Percentiles rank a stretch among this genome's conserved stretches.
phyloP scores from a whole-genome alignment of 148 eudicot species.

The Chenopodium album region DNA sequence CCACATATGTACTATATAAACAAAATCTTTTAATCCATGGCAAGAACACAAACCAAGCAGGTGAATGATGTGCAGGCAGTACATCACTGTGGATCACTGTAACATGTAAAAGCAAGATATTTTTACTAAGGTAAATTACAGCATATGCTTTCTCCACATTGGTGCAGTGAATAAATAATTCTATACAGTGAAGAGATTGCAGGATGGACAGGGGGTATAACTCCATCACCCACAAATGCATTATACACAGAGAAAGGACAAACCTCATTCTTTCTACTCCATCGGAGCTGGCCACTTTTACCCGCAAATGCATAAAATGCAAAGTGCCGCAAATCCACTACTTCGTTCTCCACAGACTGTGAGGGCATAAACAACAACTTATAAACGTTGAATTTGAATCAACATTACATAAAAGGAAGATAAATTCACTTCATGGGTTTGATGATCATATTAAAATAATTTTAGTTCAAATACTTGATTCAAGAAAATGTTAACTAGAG shows the following conservation, averaged over 20 bases:
- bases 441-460: background rate
- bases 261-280: conserved; percentile 93
- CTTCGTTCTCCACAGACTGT: conserved; percentile 64
- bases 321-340: conserved; percentile 91
- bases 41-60: background rate
- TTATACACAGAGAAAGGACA: background rate
- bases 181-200: too few relatives aligned
- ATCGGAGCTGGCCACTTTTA: conserved; percentile 71
- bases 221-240: background rate
- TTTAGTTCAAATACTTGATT: background rate
- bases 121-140: background rate
- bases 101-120: background rate
- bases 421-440: background rate
- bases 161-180: background rate
- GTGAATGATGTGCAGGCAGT: background rate
- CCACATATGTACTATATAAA: background rate
- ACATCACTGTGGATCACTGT: background rate
- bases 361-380: conserved; percentile 8
- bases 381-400: background rate
- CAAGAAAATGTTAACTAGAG: background rate
- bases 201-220: background rate
- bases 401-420: background rate
- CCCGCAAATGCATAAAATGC: conserved; percentile 96
- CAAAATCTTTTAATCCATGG: background rate
- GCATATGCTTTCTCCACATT: background rate